Evolutionary conservation across 2,329 filamentous ascomycete species (phyloP), one percentile per base, ranked within the genome.

Genomic region (Trichocomaceae sp.): DNA sequence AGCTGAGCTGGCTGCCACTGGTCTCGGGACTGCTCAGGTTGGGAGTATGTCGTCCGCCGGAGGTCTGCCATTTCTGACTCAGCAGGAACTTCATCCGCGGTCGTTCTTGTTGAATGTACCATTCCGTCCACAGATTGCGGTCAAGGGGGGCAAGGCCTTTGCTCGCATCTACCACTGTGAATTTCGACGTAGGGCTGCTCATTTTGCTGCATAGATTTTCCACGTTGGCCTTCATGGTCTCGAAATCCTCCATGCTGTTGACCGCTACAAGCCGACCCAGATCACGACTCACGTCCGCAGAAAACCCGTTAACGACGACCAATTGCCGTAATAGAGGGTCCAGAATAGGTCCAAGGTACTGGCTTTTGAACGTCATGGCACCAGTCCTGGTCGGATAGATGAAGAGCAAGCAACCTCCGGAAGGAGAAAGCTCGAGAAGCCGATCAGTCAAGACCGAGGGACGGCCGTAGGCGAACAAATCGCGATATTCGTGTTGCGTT

Each of bases 81-180:
- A 77, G 64, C 5, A 78, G 71, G 29, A 79, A 77, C 57, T 80
- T 76, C 50, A 85, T 78, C 13, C 82, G 75, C 10, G 77, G 72
- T 61, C 82, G 82, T 64, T 85, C 83, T 63, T 86, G 83, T 62
- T 83, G 81, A 46, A 82, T 77, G 74, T 80, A 85, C 83, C 82
- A 85, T 54, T 84, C 79, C 31, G 77, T 75, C 83, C 83, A 86
- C 2, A 78, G 73, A 19, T 74, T 70, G 26, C 80, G 73, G 50
- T 78, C 75, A 2, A 84, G 68, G 1, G 70, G 61, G 15, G 81
- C 75, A 52, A 75, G 73, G 39, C 81, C 74, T 57, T 74, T 78
- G 4, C 76, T 72, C 1, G 81, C 72, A 59, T 83, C 76, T 1
- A 78, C 70, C 2, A 83, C 58, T 20, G 68, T 64, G 58, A 74